Base-by-base conservation (phyloP, 176 grass and related monocot species). In the Sorghum bicolor region DNA sequence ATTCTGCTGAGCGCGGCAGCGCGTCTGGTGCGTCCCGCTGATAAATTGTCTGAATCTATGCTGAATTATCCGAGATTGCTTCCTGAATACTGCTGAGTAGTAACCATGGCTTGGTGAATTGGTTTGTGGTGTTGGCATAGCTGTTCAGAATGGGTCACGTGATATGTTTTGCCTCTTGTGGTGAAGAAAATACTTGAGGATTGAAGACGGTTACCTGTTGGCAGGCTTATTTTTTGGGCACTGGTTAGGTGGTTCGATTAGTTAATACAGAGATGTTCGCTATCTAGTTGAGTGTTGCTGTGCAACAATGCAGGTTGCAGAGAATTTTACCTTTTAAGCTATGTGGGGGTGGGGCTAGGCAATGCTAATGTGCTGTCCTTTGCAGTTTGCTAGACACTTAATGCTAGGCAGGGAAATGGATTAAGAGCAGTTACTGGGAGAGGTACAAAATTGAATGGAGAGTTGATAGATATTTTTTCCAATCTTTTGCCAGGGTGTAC, bases 201-300 rank as follows among this genome's bases (percentile, higher is more conserved):
- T 40, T 28, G 39, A 70, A 63, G 37, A 52, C 16, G 3, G 6
- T 80, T 63, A 32, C 31, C 53, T 48, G 5, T 36, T 31, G 38
- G 12, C 6, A 43, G 34, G 64, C 53, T 86, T 86, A 57, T 36
- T 29, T 34, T 71, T 19, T 88, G 33, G 26, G 31, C 73, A 26
- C 53, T 33, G 31, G 8, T 26, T 53, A 28, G 82, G 41, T 81
- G 50, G 17, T n/a, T 25, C 4, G 22, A n/a, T 89, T 55, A 19
- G 44, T 73, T 48, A 8, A 25, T 8, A 29, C n/a, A 24, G 1
- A 10, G 41, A 30, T 73, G 8, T 16, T 14, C 47, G 26, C 14
- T 73, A 48, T 24, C 26, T 86, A 38, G 30, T 74, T 74, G 64
- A 73, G 6, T 31, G 24, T 47, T 45, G 25, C 40, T 72, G 3